Evolutionary conservation across 345 rosid genomes (phyloP).

Genomic region (Noccaea caerulescens): DNA sequence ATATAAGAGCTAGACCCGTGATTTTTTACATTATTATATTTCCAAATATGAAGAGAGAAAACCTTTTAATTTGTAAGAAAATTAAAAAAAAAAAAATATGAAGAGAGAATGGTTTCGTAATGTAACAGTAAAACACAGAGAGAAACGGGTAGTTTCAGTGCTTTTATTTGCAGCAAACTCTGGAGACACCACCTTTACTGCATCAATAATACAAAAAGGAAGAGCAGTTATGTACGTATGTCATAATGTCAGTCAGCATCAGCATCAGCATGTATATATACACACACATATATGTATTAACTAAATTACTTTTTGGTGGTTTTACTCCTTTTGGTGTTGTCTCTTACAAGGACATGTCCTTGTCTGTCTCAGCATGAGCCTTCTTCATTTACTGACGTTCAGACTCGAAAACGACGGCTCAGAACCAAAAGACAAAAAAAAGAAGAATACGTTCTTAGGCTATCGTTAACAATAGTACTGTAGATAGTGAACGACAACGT

Average conservation of each 20-base stretch:
- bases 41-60: slow-evolving; percentile 17
- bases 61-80: too few relatives aligned
- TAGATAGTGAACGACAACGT: slow-evolving; percentile 34
- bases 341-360: slow-evolving; percentile 45
- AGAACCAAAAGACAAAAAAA: slow-evolving; percentile 36
- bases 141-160: slow-evolving; percentile 44
- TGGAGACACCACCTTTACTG: slow-evolving; percentile 36
- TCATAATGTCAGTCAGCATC: slow-evolving; percentile 31
- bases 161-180: slow-evolving; percentile 31
- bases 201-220: slow-evolving; percentile 42
- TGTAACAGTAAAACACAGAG: slow-evolving; percentile 38
- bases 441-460: slow-evolving; percentile 28
- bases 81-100: not conserved
- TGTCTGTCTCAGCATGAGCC: slow-evolving; percentile 47
- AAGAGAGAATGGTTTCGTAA: slow-evolving; percentile 11
- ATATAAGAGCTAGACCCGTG: slow-evolving; percentile 13
- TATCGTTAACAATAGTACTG: slow-evolving; percentile 5
- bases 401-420: slow-evolving; percentile 44
- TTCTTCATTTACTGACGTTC: slow-evolving; percentile 41
- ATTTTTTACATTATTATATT: not conserved
- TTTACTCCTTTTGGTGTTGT: slow-evolving; percentile 44
- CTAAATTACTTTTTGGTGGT: slow-evolving; percentile 28
- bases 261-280: slow-evolving; percentile 22
- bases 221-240: slow-evolving; percentile 29
- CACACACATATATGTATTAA: not conserved